Evolutionary conservation across 768 basidiomycete species (phyloP).

Genomic region (Terana coerulea): DNA sequence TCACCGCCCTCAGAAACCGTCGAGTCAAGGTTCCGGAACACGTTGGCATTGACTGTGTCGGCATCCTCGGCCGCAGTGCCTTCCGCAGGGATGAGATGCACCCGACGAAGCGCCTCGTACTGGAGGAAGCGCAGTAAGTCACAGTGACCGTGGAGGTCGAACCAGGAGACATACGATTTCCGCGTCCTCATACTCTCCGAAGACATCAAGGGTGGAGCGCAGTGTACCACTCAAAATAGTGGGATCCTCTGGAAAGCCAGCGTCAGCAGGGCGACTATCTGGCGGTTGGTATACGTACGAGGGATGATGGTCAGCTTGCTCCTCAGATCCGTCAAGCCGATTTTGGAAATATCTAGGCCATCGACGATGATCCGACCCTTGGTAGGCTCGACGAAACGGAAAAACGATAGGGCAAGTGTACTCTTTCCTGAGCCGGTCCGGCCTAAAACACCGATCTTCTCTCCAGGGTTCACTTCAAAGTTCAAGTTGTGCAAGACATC

Average conservation of each 20-base stretch:
- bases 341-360: conserved; percentile 70
- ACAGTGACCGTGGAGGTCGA: background rate
- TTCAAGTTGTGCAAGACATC: conserved; percentile 77
- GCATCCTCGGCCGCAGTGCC: conserved; percentile 43
- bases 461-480: conserved; percentile 68
- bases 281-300: conserved; percentile 38
- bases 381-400: conserved; percentile 86
- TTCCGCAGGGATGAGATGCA: conserved; percentile 67
- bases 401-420: conserved; percentile 79
- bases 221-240: conserved; percentile 82
- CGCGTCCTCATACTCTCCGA: conserved; percentile 78
- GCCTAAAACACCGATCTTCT: conserved; percentile 79
- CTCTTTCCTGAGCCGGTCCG: conserved; percentile 71
- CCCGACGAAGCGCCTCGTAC: conserved; percentile 82
- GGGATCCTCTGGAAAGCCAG: conserved; percentile 65
- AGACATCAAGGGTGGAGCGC: conserved; percentile 80
- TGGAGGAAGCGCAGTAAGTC: conserved; percentile 24
- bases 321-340: conserved; percentile 81
- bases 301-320: conserved; percentile 74
- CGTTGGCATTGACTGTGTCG: conserved; percentile 60
- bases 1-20: conserved; percentile 81
- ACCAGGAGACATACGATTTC: conserved; percentile 58
- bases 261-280: background rate
- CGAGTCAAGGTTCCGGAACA: conserved; percentile 74
- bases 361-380: conserved; percentile 74